Percentiles rank a stretch among this genome's conserved stretches.
Evolutionary conservation across 139 green algal genomes (phyloP).

Genomic region (Asterochloris sp.): DNA sequence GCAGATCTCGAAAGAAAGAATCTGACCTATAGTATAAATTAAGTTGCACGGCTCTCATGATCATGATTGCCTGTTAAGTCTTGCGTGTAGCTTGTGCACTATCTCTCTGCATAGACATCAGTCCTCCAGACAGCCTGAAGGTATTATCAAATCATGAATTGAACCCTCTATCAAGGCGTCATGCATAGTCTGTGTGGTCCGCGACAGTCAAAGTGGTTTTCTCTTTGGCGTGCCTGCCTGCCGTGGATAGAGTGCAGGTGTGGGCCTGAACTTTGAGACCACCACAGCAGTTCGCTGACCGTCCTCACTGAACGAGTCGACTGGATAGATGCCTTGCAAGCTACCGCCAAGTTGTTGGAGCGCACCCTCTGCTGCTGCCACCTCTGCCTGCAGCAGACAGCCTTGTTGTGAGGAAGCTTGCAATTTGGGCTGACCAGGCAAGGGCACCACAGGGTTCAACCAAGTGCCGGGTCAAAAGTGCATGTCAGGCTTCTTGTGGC

Average conservation of each 20-base stretch:
- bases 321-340: conserved; percentile 39
- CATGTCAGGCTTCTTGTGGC: neutral
- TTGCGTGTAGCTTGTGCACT: no score
- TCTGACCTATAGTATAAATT: no score
- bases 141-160: no score
- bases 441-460: neutral
- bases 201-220: conserved; percentile 41
- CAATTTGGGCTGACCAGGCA: neutral
- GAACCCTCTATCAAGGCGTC: neutral
- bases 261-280: conserved; percentile 52
- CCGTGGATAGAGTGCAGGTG: conserved; percentile 59
- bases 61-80: no score
- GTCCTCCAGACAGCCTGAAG: no score
- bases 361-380: conserved; percentile 44
- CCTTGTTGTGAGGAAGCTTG: neutral
- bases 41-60: no score
- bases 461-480: neutral
- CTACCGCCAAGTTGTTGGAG: conserved; percentile 58
- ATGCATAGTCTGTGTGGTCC: neutral
- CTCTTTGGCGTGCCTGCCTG: conserved; percentile 60
- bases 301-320: conserved; percentile 46
- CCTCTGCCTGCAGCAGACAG: conserved; percentile 48
- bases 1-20: no score
- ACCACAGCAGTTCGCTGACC: conserved; percentile 47
- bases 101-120: no score